Percentiles rank a stretch among this genome's conserved stretches.
These are phyloP conservation scores for Naganishia onofrii DNA, from an alignment of 768 basidiomycete genomes.

Conservation along the genomic window DNA sequence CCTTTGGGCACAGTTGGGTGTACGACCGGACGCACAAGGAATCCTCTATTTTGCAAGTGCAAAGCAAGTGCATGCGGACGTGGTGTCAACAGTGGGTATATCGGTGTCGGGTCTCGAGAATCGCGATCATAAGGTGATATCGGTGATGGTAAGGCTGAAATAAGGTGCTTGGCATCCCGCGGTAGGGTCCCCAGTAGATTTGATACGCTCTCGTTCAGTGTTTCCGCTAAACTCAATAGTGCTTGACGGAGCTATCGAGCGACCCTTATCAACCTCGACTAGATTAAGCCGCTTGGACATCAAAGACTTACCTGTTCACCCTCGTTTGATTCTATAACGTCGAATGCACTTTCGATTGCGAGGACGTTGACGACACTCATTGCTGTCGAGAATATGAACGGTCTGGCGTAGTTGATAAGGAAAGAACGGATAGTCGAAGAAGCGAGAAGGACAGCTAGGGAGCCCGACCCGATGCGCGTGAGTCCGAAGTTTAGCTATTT, in stretches of 20 bases:
- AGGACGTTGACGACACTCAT: slow-evolving; percentile 73
- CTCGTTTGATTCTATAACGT: slow-evolving; percentile 68
- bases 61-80: slow-evolving; percentile 72
- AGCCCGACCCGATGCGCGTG: neutral
- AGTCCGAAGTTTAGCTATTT: neutral
- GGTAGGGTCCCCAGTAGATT: neutral
- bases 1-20: slow-evolving; percentile 85
- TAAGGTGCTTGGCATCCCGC: slow-evolving; percentile 1
- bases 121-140: slow-evolving; percentile 32
- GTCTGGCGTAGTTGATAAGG: slow-evolving; percentile 84
- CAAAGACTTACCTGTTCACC: slow-evolving; percentile 59
- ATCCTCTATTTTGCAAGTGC: slow-evolving; percentile 57
- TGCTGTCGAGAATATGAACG: slow-evolving; percentile 87
- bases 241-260: slow-evolving; percentile 3
- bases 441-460: slow-evolving; percentile 71
- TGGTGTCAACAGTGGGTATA: slow-evolving; percentile 77
- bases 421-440: slow-evolving; percentile 72
- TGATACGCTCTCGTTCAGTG: neutral
- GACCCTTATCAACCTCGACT: neutral
- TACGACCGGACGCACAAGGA: slow-evolving; percentile 53
- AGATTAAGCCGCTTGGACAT: neutral
- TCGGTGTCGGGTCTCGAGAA: slow-evolving; percentile 61
- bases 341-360: slow-evolving; percentile 73
- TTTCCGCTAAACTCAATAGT: slow-evolving; percentile 3
- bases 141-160: slow-evolving; percentile 34